These are phyloP conservation scores for Jackrogersella multiformis DNA, from an alignment of 495 filamentous ascomycete genomes.

Conservation along the genomic window DNA sequence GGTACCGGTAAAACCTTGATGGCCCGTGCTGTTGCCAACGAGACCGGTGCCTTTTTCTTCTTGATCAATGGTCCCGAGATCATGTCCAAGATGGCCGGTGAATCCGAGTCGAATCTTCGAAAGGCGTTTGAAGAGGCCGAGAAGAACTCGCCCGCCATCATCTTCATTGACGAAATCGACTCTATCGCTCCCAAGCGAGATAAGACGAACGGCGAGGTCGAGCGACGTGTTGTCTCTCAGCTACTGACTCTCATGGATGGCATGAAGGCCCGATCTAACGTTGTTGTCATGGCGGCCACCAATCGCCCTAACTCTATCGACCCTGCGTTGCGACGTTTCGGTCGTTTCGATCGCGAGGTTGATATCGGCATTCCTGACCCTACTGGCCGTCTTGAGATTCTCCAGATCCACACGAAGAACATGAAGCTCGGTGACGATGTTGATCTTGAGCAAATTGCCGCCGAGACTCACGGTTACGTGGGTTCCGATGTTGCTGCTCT, in stretches of 20 bases:
- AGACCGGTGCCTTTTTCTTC: slow-evolving; percentile 99
- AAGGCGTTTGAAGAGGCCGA: slow-evolving; percentile 99
- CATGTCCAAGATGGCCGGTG: slow-evolving; percentile 99
- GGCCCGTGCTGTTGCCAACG: slow-evolving; percentile 98
- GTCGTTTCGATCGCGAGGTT: slow-evolving; percentile 98
- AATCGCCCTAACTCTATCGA: slow-evolving; percentile 98
- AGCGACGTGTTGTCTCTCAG: slow-evolving; percentile 97
- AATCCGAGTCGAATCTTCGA: slow-evolving; percentile 95
- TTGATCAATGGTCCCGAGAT: slow-evolving; percentile 98
- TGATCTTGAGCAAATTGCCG: slow-evolving; percentile 93
- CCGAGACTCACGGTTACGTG: slow-evolving; percentile 98
- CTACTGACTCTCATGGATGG: slow-evolving; percentile 98
- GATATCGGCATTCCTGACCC: slow-evolving; percentile 98
- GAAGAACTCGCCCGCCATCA: slow-evolving; percentile 99
- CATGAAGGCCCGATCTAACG: slow-evolving; percentile 98
- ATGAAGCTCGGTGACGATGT: slow-evolving; percentile 99
- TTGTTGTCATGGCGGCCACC: slow-evolving; percentile 98
- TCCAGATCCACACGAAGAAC: slow-evolving; percentile 99
- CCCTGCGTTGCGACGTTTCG: slow-evolving; percentile 94
- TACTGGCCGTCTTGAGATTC: slow-evolving; percentile 97
- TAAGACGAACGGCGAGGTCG: slow-evolving; percentile 99
- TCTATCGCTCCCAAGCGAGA: slow-evolving; percentile 99
- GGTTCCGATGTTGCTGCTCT: slow-evolving; percentile 99
- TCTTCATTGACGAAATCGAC: slow-evolving; percentile 99
- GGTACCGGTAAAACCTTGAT: slow-evolving; percentile 99